Evolutionary conservation across 1,139 yeast genomes (phyloP), one percentile per base, ranked within the genome.

Genomic region (Waltiozyma sp.): DNA sequence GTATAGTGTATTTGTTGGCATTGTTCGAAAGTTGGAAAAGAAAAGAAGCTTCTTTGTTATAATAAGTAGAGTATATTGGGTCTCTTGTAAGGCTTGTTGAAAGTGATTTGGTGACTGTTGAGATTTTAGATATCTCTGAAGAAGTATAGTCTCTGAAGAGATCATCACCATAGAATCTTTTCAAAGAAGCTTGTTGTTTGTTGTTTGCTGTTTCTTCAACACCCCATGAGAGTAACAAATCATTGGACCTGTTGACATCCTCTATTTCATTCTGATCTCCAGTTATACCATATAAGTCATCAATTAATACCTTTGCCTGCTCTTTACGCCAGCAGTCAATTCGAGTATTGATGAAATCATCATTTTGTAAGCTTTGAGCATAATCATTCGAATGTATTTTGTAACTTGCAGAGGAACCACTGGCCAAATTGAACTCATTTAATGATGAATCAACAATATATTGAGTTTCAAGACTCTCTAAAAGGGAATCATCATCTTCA

Each of bases 301-400:
- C 45, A 35, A 54, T 53, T 38, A 55, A 40, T 4, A 43, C 26
- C 15, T 41, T 47, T 2, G 58, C 58, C 34, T 56, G 59, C 33
- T 56, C 58, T 39, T 49, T 51, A 34, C 56, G 48, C 59, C 59
- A 56, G 13, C 40, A 45, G 35, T 56, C 57, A n/a, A 56, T 55
- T 24, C 59, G 44, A 37, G 43, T 48, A 2, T 54, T 50, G 28
- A 55, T 41, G 35, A 44, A 50, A 35, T 54, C 58, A 14, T 50
- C 49, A 33, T 48, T 46, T 11, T 45, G 37, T 14, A 49, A 19
- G 15, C 48, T 43, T 5, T 41, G 33, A 4, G 40, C 33, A 33
- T 46, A 47, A 3, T 40, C 47, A 15, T 45, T 44, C 10, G 38
- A 2, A 14, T 24, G 28, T 11, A 16, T 4, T 11, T 19, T 38